phyloP scores from a whole-genome alignment of 371 early-diverging fungal genomes.

The Mucor mucedo region DNA sequence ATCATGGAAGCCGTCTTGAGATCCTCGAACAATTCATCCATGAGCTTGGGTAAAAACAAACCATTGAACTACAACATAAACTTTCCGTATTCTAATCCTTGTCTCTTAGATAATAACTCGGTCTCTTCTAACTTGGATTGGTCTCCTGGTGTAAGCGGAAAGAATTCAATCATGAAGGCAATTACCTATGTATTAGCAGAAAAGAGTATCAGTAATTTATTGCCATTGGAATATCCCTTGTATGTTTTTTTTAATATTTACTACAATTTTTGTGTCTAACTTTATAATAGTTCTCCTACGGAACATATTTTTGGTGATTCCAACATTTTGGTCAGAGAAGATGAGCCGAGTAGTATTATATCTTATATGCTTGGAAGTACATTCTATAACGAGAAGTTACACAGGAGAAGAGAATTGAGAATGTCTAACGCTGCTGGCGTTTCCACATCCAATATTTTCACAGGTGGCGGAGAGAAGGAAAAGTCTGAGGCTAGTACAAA shows the following conservation, averaged over 20 bases:
- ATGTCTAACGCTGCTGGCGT: conserved; percentile 24
- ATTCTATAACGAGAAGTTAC: conserved; percentile 48
- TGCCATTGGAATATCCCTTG: conserved; percentile 80
- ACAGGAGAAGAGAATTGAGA: conserved; percentile 36
- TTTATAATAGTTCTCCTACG: conserved; percentile 56
- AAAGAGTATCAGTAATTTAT: conserved; percentile 61
- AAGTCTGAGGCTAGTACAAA: neutral
- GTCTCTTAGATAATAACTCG: neutral
- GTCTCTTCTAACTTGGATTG: conserved; percentile 30
- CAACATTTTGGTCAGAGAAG: conserved; percentile 84
- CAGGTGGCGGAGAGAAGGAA: conserved; percentile 6
- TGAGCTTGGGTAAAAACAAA: conserved; percentile 6
- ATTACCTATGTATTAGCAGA: conserved; percentile 79
- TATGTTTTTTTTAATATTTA: conserved; percentile 34
- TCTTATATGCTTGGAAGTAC: conserved; percentile 76
- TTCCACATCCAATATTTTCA: conserved; percentile 5
- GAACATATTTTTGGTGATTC: conserved; percentile 90
- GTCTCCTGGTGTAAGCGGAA: conserved; percentile 33
- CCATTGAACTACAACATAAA: neutral
- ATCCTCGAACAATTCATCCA: neutral
- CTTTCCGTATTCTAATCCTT: neutral
- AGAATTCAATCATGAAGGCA: conserved; percentile 76
- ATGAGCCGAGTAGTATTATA: conserved; percentile 93
- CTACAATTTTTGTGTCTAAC: neutral
- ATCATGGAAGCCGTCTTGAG: conserved; percentile 7